Evolutionary conservation across 2,329 filamentous ascomycete species (phyloP).

Genomic region (Berkeleyomyces rouxiae): DNA sequence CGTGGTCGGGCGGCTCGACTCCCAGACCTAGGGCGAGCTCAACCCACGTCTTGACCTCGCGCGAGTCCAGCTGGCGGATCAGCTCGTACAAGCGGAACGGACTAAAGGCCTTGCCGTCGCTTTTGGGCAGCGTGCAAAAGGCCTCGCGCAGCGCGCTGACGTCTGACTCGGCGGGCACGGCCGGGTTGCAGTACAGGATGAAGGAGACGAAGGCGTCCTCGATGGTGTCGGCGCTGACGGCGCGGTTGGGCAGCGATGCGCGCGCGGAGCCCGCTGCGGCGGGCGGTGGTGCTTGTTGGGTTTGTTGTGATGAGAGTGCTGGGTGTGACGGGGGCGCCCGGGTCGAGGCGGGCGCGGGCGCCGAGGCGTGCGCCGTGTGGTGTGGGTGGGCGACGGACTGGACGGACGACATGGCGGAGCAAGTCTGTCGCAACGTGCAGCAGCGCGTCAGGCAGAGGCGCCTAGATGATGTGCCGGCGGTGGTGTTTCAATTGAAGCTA

Average conservation of each 20-base stretch:
- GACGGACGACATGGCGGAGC: not conserved
- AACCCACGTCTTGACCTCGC: conserved; percentile 85
- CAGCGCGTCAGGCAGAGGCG: not conserved
- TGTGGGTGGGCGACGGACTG: not conserved
- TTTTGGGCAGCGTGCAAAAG: conserved; percentile 68
- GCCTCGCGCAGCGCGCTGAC: conserved; percentile 54
- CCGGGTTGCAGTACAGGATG: conserved; percentile 81
- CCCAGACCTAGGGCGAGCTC: conserved; percentile 76
- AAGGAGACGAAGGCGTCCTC: conserved; percentile 73
- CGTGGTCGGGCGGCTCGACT: conserved; percentile 64
- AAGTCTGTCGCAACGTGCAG: not conserved
- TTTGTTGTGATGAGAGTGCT: not conserved
- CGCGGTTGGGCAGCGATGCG: conserved; percentile 13
- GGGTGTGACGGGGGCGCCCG: no score
- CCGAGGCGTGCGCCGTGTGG: not conserved
- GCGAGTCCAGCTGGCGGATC: conserved; percentile 59
- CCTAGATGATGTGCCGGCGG: not conserved
- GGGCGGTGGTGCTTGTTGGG: not conserved
- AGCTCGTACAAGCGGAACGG: conserved; percentile 63
- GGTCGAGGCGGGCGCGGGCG: not conserved
- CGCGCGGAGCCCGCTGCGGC: not conserved
- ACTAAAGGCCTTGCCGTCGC: conserved; percentile 73
- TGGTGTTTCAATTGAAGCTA: not conserved
- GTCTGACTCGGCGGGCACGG: conserved; percentile 49
- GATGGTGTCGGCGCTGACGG: conserved; percentile 53